A percentile compares a stretch with the other conserved stretches of the same genome.
Evolutionary conservation across 306 rosid species (phyloP).

Genomic region (Fragaria nilgerrensis): DNA sequence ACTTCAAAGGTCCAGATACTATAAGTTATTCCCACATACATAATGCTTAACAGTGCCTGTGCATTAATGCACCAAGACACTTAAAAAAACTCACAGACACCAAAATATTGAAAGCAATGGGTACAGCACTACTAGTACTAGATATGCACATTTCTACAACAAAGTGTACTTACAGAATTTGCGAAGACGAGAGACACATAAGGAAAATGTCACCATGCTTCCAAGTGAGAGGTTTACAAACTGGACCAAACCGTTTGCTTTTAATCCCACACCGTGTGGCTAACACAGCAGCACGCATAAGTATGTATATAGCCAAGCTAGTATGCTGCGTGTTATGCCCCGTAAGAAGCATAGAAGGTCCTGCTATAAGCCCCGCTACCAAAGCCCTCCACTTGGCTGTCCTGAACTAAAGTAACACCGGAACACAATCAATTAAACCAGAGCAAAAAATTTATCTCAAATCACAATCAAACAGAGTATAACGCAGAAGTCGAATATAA

Average conservation of each 20-base stretch:
- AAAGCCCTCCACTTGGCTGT: slow-evolving; percentile 94
- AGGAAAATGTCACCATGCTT: slow-evolving; percentile 92
- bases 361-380: slow-evolving; percentile 91
- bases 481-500: neutral
- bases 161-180: slow-evolving; percentile 67
- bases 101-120: neutral
- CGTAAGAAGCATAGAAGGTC: slow-evolving; percentile 86
- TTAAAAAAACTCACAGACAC: no score
- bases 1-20: neutral
- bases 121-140: neutral
- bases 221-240: slow-evolving; percentile 97
- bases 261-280: slow-evolving; percentile 94
- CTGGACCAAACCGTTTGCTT: slow-evolving; percentile 75
- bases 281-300: slow-evolving; percentile 89
- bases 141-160: no score
- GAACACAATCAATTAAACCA: slow-evolving; percentile 25
- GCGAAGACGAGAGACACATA: slow-evolving; percentile 93
- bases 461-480: neutral
- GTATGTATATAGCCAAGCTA: slow-evolving; percentile 87
- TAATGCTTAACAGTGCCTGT: neutral
- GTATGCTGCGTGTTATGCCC: slow-evolving; percentile 83
- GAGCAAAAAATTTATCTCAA: neutral
- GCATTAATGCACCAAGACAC: neutral
- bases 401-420: slow-evolving; percentile 59
- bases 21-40: neutral